Evolutionary conservation across 306 rosid species (phyloP).

Genomic region (Styphnolobium japonicum): DNA sequence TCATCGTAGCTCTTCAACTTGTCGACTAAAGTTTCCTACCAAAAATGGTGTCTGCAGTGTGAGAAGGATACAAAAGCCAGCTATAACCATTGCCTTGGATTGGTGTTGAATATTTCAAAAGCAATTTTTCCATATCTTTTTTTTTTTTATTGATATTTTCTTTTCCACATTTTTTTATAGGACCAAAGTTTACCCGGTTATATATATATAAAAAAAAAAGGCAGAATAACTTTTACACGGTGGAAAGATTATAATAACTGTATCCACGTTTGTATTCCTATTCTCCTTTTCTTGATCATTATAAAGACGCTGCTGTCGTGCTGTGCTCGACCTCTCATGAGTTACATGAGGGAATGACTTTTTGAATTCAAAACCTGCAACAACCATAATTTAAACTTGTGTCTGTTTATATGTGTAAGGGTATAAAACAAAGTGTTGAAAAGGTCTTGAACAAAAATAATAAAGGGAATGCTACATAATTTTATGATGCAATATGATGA

Average conservation of each 20-base stretch:
- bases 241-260: not conserved
- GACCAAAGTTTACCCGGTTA: not conserved
- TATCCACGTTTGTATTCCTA: not conserved
- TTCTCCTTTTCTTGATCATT: not conserved
- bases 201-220: not conserved
- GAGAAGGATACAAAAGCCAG: constrained; percentile 6
- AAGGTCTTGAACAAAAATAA: not conserved
- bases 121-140: not conserved
- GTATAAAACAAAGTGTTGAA: not conserved
- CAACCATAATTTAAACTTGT: not conserved
- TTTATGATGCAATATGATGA: constrained; percentile 5
- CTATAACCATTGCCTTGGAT: not conserved
- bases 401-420: not conserved
- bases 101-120: constrained; percentile 3
- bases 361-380: not conserved
- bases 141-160: not conserved
- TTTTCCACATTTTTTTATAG: not conserved
- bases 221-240: constrained; percentile 1
- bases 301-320: not conserved
- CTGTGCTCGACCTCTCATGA: not conserved
- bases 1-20: constrained; percentile 12
- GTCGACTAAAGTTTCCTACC: not conserved
- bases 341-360: not conserved
- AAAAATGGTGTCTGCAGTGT: not conserved
- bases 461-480: constrained; percentile 14